Base-by-base conservation (phyloP, 1,284 basidiomycete species). In the Trichosporon asahii region DNA sequence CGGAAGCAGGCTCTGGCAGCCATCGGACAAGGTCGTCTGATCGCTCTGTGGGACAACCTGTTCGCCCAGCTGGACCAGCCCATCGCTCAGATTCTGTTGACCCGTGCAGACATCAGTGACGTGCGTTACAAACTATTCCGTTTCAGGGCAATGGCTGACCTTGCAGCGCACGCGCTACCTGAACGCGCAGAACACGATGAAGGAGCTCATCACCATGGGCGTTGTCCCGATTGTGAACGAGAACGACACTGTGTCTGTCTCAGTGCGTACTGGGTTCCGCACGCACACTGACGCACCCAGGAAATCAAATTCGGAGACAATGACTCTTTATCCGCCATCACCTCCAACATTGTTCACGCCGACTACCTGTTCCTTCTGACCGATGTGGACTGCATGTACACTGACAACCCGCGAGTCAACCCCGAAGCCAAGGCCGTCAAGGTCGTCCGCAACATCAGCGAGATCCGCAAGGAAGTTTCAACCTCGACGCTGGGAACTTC, bases 251-350 rank as follows among this genome's bases (percentile, higher is more conserved):
- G 89, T 98, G 21, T 95, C 94, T 23, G 95, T 98, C 70, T 93
- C 92, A 84, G 93, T 95, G 79, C 82, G 91, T 88, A 15, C 40
- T 2, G 15, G 3, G 8, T 2, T 27, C 11, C 31, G 23, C n/a
- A 31, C 37, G 9, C 4, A 7, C 33, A 44, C 40, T 57, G 27
- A 37, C 68, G 67, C 65, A 60, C 66, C 46, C 76, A 94, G 92
- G 96, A 99, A 90, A 97, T 99, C 76, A 96, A 96, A 90, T 99
- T 99, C 78, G 96, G 97, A 66, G 97, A 99, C 85, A 99, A 99
- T 80, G 97, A 99, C 81, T 98, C 96, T 0, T 86, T 99, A 21
- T 98, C 95, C 31, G 96, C 96, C 23, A 95, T 99, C 76, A 95
- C 96, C 0, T 92, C 95, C 0, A 93, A 93, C 3, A 95, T 99